Evolutionary conservation across 768 basidiomycete species (phyloP).

Genomic region (Phylloporus scabripes): DNA sequence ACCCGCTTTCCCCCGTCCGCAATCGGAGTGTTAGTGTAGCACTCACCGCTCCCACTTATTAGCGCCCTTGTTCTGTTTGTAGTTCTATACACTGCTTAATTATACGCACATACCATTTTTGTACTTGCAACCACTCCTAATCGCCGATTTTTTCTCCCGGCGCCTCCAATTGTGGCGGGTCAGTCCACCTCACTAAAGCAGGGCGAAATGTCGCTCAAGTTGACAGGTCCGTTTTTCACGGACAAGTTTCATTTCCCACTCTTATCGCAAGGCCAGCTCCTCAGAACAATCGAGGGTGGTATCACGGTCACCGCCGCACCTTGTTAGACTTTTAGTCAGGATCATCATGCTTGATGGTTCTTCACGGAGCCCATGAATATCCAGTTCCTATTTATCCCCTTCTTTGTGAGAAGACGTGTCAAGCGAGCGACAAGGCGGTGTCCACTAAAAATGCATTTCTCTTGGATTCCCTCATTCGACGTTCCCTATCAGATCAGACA

Average conservation of each 20-base stretch:
- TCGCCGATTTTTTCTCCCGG: slow-evolving; percentile 1
- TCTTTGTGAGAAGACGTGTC: slow-evolving; percentile 11
- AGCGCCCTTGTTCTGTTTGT: slow-evolving; percentile 14
- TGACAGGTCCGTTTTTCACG: slow-evolving; percentile 5
- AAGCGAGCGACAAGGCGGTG: slow-evolving; percentile 20
- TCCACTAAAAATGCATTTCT: slow-evolving; percentile 20
- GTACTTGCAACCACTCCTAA: slow-evolving; percentile 21
- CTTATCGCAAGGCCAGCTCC: slow-evolving; percentile 1
- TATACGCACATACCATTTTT: slow-evolving; percentile 14
- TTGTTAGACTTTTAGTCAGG: slow-evolving; percentile 26
- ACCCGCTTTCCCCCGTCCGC: slow-evolving; percentile 14
- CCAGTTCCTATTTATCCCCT: slow-evolving; percentile 16
- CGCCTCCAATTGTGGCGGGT: neutral
- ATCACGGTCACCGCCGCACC: slow-evolving; percentile 1
- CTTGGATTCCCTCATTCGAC: slow-evolving; percentile 16
- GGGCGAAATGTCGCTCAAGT: neutral
- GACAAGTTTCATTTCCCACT: slow-evolving; percentile 6
- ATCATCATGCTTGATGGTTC: slow-evolving; percentile 12
- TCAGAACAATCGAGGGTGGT: slow-evolving; percentile 15
- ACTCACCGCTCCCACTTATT: slow-evolving; percentile 10
- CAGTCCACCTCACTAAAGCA: slow-evolving; percentile 2
- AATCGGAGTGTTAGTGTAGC: slow-evolving; percentile 23
- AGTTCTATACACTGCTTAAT: slow-evolving; percentile 21
- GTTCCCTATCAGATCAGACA: slow-evolving; percentile 4
- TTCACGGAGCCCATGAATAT: slow-evolving; percentile 6